Evolutionary conservation across 1,284 basidiomycete species (phyloP).

Genomic region (Anthracocystis panici-leucophaei): DNA sequence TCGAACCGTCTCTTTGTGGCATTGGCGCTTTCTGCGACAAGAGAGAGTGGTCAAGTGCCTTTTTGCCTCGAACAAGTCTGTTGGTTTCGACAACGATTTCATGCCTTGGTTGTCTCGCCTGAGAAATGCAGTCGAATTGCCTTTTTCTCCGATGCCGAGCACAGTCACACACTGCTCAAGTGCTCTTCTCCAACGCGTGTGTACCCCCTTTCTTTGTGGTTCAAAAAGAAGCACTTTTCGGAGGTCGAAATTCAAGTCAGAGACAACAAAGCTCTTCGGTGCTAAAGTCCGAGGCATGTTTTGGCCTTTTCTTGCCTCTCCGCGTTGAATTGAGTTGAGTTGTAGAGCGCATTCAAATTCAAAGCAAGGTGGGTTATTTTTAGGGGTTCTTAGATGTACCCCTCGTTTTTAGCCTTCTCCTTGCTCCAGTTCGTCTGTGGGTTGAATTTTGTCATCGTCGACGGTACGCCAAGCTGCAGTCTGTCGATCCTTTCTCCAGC

Average conservation of each 20-base stretch:
- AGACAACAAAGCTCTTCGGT: background rate
- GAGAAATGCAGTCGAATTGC: constrained; percentile 6
- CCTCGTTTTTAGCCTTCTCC: constrained; percentile 2
- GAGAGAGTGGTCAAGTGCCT: background rate
- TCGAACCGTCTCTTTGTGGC: background rate
- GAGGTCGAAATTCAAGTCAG: background rate
- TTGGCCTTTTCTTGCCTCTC: background rate
- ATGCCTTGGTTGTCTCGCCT: background rate
- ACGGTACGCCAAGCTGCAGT: too few relatives aligned
- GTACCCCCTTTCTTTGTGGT: background rate
- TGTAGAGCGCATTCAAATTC: background rate
- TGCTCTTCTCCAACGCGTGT: constrained; percentile 7
- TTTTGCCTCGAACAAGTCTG: background rate
- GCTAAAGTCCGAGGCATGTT: background rate
- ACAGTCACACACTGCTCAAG: background rate
- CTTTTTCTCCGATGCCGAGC: background rate
- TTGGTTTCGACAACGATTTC: constrained; percentile 5
- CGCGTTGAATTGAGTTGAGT: background rate
- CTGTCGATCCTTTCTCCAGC: too few relatives aligned
- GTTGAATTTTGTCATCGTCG: too few relatives aligned
- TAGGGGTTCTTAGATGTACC: constrained; percentile 2
- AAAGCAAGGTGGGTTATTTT: constrained; percentile 3
- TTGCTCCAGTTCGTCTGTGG: background rate
- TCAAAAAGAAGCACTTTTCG: background rate
- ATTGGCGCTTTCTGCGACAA: background rate